These are phyloP conservation scores for Aspergillus sp. DNA, from an alignment of 2,329 filamentous ascomycete species.

Conservation along the genomic window DNA sequence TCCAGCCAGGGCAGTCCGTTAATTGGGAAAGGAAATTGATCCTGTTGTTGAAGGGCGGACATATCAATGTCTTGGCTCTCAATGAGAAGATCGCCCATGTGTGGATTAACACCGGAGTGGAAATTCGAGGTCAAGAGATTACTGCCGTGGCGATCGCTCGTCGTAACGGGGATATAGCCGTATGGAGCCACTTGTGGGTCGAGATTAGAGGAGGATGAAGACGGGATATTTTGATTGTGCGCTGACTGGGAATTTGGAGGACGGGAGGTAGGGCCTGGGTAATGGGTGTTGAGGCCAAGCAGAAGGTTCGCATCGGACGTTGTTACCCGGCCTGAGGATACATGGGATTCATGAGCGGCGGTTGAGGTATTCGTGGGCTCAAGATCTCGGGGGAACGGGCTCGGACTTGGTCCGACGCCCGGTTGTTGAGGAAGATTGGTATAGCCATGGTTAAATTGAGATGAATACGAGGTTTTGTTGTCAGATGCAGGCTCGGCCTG, in stretches of 20 bases:
- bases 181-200: constrained; percentile 28
- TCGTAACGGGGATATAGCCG: constrained; percentile 27
- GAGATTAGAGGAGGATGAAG: constrained; percentile 25
- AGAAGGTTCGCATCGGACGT: constrained; percentile 46
- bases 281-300: constrained; percentile 56
- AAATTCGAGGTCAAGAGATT: constrained; percentile 26
- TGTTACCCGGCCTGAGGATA: constrained; percentile 48
- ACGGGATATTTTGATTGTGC: constrained; percentile 28
- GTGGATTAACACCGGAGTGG: constrained; percentile 25
- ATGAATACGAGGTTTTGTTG: constrained; percentile 36
- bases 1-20: constrained; percentile 73
- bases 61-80: constrained; percentile 80
- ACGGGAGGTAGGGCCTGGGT: constrained; percentile 28
- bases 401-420: constrained; percentile 24
- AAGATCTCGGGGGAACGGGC: constrained; percentile 37
- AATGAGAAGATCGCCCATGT: constrained; percentile 63
- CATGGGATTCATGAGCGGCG: constrained; percentile 33
- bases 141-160: constrained; percentile 23
- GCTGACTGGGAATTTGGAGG: constrained; percentile 28
- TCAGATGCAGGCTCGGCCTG: constrained; percentile 30
- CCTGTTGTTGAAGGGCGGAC: constrained; percentile 57
- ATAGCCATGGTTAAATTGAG: constrained; percentile 38
- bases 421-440: constrained; percentile 29
- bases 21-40: constrained; percentile 44
- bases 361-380: constrained; percentile 35